A percentile compares a stretch with the other conserved stretches of the same genome.
Conservation (phyloP, 2,329 filamentous ascomycete genomes). For the Fusarium proliferatum region DNA sequence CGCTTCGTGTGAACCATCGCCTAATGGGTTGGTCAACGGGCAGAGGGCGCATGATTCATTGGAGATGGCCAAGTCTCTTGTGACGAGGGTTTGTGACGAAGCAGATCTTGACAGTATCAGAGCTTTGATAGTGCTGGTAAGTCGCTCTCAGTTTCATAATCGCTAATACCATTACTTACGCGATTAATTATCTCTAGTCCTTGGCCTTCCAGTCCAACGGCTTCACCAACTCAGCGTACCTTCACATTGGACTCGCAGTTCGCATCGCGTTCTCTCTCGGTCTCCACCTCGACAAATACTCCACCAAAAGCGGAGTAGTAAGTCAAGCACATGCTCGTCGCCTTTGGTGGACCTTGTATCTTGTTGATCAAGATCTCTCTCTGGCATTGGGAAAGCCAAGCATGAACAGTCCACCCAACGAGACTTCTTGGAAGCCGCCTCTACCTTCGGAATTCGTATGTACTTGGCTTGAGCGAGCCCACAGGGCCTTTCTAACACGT, state of each 20-base stretch:
- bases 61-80: neutral
- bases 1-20: neutral
- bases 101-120: neutral
- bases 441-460: neutral
- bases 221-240: neutral
- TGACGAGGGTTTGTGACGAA: neutral
- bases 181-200: neutral
- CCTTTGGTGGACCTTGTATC: neutral
- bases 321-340: fast-evolving
- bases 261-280: neutral
- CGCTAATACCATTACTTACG: too few relatives aligned
- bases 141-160: too few relatives aligned
- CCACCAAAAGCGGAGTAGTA: neutral
- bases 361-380: neutral
- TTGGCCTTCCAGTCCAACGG: neutral
- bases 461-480: fast-evolving
- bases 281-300: fast-evolving
- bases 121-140: neutral
- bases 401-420: neutral
- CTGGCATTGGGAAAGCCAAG: neutral
- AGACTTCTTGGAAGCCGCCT: neutral
- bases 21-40: fast-evolving
- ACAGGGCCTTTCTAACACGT: neutral
- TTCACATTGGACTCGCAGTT: neutral
- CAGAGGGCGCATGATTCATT: neutral